Evolutionary conservation across 2,329 filamentous ascomycete species (phyloP), one percentile per base, ranked within the genome.

Genomic region (Colletotrichum gigasporum): DNA sequence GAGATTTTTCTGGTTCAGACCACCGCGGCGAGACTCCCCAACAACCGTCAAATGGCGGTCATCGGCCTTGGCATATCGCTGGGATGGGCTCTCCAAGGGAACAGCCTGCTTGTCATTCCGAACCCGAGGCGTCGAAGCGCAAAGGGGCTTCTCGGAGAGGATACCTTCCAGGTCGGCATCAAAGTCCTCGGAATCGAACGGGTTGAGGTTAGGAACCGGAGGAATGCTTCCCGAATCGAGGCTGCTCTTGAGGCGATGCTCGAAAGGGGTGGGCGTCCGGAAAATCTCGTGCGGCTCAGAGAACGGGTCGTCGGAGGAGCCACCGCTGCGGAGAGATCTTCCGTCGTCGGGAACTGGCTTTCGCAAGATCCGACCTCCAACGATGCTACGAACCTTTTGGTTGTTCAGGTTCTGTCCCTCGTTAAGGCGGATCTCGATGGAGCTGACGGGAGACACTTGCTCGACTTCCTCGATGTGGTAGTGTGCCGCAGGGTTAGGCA

Each of bases 131-230:
- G 79, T 81, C 2, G 79, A 81, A 48, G 71, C 76, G 47, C 74
- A 78, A 28, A 75, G 68, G 5, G 79, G 79, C 18, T 69, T 70
- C 32, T 69, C 72, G 26, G 68, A 72, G 67, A 81, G 72, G 61
- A 80, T 72, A 12, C 79, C 76, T 70, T 76, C 73, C 42, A 81
- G 74, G 55, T 79, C 70, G 55, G 70, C 69, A 41, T 79, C 75
- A 57, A 81, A 80, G 47, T 71, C 75, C 67, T 82, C 80, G 5
- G 72, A 66, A n/a, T 75, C 73, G 65, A 82, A 79, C 7, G 63
- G 71, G 32, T 69, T 69, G 48, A 42, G 14, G 4, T 18, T 11
- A 11, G 63, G 63, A 18, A 65, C 24, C 4, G 51, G 44, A 2
- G 63, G 63, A 18, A 56, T 39, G 35, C 39, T 28, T 10, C 28